Base-by-base conservation (phyloP, 208 protist species). In the Tritrichomonas musculus region DNA sequence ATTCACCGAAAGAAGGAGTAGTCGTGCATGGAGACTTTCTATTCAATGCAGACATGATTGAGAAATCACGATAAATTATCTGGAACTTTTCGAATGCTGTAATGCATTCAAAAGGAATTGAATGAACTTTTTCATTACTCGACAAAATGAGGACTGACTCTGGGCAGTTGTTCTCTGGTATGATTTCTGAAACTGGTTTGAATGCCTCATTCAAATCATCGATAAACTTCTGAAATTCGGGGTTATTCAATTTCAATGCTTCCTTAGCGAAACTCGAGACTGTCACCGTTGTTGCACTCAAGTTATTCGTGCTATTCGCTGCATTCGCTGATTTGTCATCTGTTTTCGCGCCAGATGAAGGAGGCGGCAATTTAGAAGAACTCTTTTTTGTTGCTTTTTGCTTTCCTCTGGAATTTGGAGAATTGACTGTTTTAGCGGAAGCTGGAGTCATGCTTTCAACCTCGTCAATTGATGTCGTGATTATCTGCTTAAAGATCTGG, bases 181-280 rank as follows among this genome's bases (percentile, higher is more conserved):
- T 30, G 1, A 53, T 57, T 30, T 13, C 41, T 39, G 14, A 27
- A 33, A 88, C 39, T 39, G 39, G 77, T 9, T 88, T 27, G 47
- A 88, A 88, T 39, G 41, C n/a, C 5, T 88, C 44, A 53, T 25
- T 88, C 25, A 88, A 39, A 27, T 88, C 47, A 8, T 88, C 47
- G 39, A 88, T 88, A 50, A 88, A 88, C 17, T 88, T 49, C 11
- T 39, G 14, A 47, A 88, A 88, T 60, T 88, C 77, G 22, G 77
- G 47, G 57, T 88, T 53, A 27, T 44, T 82, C 4, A 82, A 14
- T 82, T 82, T 88, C 8, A 30, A 14, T 53, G 77, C 77, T n/a
- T 53, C 47, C 20, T 44, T 20, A 39, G 41, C 41, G 17, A 88
- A 88, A 36, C 49, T 39, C 11, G 33, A 30, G 30, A 22, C 41